A percentile compares a stretch with the other conserved stretches of the same genome.
Conservation (phyloP, 2,329 filamentous ascomycete species). For the Diaporthe caulivora region DNA sequence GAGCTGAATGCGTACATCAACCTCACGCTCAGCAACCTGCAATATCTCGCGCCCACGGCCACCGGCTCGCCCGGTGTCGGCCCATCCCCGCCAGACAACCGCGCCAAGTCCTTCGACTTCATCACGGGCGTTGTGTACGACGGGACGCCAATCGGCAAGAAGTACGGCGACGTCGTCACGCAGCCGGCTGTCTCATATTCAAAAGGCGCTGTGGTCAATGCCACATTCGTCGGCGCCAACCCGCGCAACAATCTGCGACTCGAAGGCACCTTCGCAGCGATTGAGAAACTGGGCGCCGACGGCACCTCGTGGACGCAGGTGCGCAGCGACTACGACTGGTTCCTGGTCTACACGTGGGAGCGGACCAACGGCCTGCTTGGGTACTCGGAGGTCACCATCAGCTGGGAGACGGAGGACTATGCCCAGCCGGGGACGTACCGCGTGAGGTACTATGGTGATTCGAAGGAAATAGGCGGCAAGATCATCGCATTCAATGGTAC, state of each 20-base stretch:
- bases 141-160: slow-evolving; percentile 71
- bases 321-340: slow-evolving; percentile 86
- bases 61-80: slow-evolving; percentile 62
- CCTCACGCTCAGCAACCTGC: slow-evolving; percentile 79
- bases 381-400: slow-evolving; percentile 79
- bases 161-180: slow-evolving; percentile 76
- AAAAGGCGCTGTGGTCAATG: slow-evolving; percentile 71
- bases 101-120: slow-evolving; percentile 80
- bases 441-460: slow-evolving; percentile 84
- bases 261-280: slow-evolving; percentile 80
- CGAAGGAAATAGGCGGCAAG: slow-evolving; percentile 72
- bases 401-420: slow-evolving; percentile 79
- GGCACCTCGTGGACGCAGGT: slow-evolving; percentile 71
- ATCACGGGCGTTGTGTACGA: slow-evolving; percentile 86
- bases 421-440: slow-evolving; percentile 75
- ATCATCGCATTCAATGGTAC: slow-evolving; percentile 71
- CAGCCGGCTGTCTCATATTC: slow-evolving; percentile 65
- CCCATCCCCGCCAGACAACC: slow-evolving; percentile 81
- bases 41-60: slow-evolving; percentile 69
- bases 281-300: slow-evolving; percentile 70
- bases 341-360: slow-evolving; percentile 83
- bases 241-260: slow-evolving; percentile 87
- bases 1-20: slow-evolving; percentile 91
- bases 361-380: slow-evolving; percentile 77
- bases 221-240: slow-evolving; percentile 85